A percentile compares a stretch with the other conserved stretches of the same genome.
Evolutionary conservation across 805 yeast species (phyloP).

Genomic region (Kazachstania bromeliacearum): DNA sequence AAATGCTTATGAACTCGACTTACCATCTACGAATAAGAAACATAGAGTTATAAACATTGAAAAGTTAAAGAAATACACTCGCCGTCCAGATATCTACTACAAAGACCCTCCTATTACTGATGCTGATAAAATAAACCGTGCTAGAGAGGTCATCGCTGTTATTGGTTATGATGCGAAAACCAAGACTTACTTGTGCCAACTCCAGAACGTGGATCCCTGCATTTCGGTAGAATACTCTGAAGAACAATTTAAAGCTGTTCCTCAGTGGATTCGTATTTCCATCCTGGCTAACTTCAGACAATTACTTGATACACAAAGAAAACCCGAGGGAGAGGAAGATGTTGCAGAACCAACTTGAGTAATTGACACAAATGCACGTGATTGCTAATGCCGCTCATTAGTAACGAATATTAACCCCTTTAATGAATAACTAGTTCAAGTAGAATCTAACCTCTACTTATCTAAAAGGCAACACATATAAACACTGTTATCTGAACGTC

Average conservation of each 20-base stretch:
- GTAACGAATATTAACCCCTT: no score
- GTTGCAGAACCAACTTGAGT: no score
- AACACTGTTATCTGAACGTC: no score
- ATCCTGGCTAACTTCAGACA: no score
- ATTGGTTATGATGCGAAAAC: slow-evolving; percentile 2
- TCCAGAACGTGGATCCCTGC: slow-evolving; percentile 5
- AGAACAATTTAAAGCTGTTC: slow-evolving; percentile 3
- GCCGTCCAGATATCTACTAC: not conserved
- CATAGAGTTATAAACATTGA: slow-evolving; percentile 7
- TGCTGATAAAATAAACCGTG: not conserved
- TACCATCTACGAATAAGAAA: slow-evolving; percentile 1
- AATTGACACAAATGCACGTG: no score
- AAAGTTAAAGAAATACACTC: slow-evolving; percentile 1
- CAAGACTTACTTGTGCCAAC: slow-evolving; percentile 4
- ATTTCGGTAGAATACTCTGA: not conserved
- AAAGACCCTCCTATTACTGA: not conserved
- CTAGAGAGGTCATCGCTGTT: slow-evolving; percentile 4
- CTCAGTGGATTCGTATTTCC: no score
- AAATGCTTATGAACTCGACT: slow-evolving; percentile 8
- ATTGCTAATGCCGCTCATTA: no score
- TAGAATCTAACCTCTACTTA: no score
- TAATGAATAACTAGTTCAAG: no score
- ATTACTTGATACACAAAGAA: no score
- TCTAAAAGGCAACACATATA: no score
- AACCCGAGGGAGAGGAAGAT: no score